A percentile compares a stretch with the other conserved stretches of the same genome.
These are phyloP conservation scores for Leccinum subtestaceum DNA, from an alignment of 768 basidiomycete species.

Conservation along the genomic window DNA sequence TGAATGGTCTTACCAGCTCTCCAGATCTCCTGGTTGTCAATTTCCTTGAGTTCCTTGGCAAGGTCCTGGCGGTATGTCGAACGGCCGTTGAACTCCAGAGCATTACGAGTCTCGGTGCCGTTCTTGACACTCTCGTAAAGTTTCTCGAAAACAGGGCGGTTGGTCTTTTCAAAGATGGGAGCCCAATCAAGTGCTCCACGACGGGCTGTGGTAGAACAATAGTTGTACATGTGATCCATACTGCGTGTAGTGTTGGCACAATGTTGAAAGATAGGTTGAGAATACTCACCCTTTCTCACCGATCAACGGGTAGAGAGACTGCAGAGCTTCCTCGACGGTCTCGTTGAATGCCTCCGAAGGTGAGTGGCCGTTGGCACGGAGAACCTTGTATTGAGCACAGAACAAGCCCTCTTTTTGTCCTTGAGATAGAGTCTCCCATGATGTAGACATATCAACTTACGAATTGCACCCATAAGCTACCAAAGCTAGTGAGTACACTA, in stretches of 20 bases:
- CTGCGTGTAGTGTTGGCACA: conserved; percentile 37
- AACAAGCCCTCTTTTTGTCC: conserved; percentile 81
- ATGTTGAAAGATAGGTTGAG: background rate
- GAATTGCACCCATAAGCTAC: conserved; percentile 95
- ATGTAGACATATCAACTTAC: conserved; percentile 42
- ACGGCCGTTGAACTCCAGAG: conserved; percentile 93
- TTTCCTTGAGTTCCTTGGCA: conserved; percentile 87
- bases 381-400: conserved; percentile 97
- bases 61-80: conserved; percentile 91
- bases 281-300: conserved; percentile 81
- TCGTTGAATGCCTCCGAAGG: conserved; percentile 99
- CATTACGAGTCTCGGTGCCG: conserved; percentile 95
- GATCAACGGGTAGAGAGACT: conserved; percentile 95
- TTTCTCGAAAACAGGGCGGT: conserved; percentile 90
- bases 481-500: conserved; percentile 6
- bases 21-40: conserved; percentile 99
- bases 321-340: conserved; percentile 99
- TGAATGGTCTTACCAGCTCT: conserved; percentile 62
- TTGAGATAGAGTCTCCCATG: conserved; percentile 4
- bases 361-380: conserved; percentile 92
- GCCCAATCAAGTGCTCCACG: conserved; percentile 99
- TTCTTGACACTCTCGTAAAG: conserved; percentile 94
- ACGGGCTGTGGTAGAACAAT: conserved; percentile 98
- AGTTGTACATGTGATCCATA: conserved; percentile 99
- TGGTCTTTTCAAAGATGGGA: conserved; percentile 92